Percentiles rank a stretch among this genome's conserved stretches.
phyloP scores from a whole-genome alignment of 192 early-diverging fungal genomes.

The Rhizoclosmatium sp. region DNA sequence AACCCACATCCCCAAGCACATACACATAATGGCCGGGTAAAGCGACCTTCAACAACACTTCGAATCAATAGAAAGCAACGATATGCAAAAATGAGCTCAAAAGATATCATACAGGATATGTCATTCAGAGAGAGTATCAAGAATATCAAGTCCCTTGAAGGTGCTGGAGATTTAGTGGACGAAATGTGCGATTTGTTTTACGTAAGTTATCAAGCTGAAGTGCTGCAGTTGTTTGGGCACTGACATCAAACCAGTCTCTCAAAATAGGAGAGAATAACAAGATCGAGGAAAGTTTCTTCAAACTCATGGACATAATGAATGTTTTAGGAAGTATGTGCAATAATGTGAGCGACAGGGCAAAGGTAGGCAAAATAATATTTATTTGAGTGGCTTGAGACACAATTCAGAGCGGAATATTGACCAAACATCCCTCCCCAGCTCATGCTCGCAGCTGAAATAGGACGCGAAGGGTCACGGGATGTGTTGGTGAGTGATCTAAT shows the following conservation, averaged over 20 bases:
- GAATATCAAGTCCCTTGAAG: not conserved
- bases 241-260: no score
- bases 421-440: not conserved
- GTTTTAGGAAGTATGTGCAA: not conserved
- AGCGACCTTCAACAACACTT: no score
- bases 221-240: no score
- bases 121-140: not conserved
- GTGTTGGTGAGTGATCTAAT: not conserved
- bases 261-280: not conserved
- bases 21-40: no score
- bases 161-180: not conserved
- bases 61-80: not conserved
- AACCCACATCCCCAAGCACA: no score
- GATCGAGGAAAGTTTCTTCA: not conserved
- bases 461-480: not conserved
- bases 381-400: no score
- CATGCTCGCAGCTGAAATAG: not conserved
- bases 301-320: not conserved
- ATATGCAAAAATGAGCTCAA: not conserved
- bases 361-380: no score
- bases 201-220: not conserved
- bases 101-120: not conserved
- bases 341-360: not conserved
- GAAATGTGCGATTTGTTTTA: not conserved
- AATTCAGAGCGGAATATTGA: no score